Conservation (phyloP, 306 rosid genomes). For the Fragaria iinumae region DNA sequence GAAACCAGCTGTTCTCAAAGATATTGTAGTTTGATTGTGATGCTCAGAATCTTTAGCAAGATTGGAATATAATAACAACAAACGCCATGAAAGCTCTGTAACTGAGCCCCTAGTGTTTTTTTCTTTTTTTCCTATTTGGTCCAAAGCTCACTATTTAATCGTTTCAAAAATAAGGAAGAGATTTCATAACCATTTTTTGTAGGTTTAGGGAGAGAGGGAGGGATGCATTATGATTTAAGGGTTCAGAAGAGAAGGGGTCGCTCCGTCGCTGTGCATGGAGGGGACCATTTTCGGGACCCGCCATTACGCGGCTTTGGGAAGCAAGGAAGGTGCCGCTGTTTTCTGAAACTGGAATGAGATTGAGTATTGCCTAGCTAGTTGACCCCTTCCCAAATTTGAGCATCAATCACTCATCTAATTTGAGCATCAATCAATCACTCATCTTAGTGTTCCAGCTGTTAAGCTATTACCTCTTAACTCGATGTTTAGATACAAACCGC, state of each 20-base stretch:
- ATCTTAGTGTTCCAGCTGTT: not conserved
- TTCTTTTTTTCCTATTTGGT: not conserved
- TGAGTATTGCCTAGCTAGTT: not conserved
- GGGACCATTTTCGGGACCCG: conserved; percentile 28
- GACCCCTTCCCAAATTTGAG: not conserved
- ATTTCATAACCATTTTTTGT: not conserved
- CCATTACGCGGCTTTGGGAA: conserved; percentile 36
- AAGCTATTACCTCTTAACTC: not conserved
- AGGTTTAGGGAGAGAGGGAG: not conserved
- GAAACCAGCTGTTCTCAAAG: conserved; percentile 35
- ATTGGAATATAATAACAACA: conserved; percentile 19
- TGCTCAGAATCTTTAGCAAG: conserved; percentile 24
- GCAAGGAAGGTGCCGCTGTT: not conserved
- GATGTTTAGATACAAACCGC: not conserved
- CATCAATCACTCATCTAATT: not conserved
- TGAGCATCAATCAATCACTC: not conserved
- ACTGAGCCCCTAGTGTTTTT: not conserved
- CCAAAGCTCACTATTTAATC: not conserved
- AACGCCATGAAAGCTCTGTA: conserved; percentile 21
- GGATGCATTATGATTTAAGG: not conserved
- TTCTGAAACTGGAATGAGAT: not conserved
- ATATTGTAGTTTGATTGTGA: conserved; percentile 17
- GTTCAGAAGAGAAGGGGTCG: conserved; percentile 9
- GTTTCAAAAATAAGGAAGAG: not conserved
- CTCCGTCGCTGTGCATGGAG: conserved; percentile 8